phyloP scores from a whole-genome alignment of 2,329 filamentous ascomycete species.

The Esteya vermicola region DNA sequence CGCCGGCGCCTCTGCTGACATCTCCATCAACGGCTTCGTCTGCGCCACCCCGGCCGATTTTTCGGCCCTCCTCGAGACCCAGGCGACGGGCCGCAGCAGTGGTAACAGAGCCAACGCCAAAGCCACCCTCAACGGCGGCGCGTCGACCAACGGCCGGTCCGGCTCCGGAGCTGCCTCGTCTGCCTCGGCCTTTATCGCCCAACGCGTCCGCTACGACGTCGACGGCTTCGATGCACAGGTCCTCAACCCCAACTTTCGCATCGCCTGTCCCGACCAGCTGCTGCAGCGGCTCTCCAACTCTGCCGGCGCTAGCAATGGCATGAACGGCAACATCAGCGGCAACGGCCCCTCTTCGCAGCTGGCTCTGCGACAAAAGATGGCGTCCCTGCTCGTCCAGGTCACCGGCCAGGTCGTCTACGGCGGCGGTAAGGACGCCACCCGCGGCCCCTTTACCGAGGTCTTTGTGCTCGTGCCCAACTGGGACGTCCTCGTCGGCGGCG shows the following conservation, averaged over 20 bases:
- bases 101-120: conserved; percentile 1
- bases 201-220: conserved; percentile 52
- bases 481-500: conserved; percentile 31
- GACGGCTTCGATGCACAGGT: conserved; percentile 67
- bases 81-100: conserved; percentile 26
- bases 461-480: conserved; percentile 71
- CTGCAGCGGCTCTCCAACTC: conserved; percentile 10
- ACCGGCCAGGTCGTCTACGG: conserved; percentile 60
- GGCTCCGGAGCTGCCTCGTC: background rate
- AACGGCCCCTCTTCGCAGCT: conserved; percentile 19
- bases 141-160: background rate
- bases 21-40: conserved; percentile 66
- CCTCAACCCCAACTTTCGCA: conserved; percentile 52
- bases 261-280: conserved; percentile 36
- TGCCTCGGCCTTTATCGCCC: conserved; percentile 6
- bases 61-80: conserved; percentile 51
- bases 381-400: conserved; percentile 58
- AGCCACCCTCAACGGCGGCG: conserved; percentile 1
- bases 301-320: no score
- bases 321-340: conserved; percentile 9
- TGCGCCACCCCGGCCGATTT: conserved; percentile 50
- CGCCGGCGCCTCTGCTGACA: conserved; percentile 44
- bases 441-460: conserved; percentile 63
- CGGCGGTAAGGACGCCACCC: conserved; percentile 43
- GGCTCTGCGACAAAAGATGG: conserved; percentile 39